These are phyloP conservation scores for Peronosclerospora sorghi DNA, from an alignment of 352 stramenopile genomes.

Conservation along the genomic window DNA sequence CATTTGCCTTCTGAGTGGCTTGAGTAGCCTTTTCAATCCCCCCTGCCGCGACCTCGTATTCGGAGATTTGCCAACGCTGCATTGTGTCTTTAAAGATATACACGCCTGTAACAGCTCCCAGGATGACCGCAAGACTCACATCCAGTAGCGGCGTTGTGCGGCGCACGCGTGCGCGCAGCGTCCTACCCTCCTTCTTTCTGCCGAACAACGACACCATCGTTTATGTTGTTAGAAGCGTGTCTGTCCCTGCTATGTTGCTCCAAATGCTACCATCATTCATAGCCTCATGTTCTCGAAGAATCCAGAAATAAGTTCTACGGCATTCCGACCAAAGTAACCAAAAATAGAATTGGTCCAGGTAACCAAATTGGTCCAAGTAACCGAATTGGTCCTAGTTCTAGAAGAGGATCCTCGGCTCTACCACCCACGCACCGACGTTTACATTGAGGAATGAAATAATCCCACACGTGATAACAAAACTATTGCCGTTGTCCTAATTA, in stretches of 20 bases:
- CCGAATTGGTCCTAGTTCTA: too few species aligned
- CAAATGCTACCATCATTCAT: slow-evolving; percentile 17
- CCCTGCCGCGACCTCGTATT: slow-evolving; percentile 16
- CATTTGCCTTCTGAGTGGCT: slow-evolving; percentile 4
- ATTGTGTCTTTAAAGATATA: slow-evolving; percentile 74
- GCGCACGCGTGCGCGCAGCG: slow-evolving; percentile 39
- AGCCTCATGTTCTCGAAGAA: slow-evolving; percentile 18
- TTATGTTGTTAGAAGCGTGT: background rate
- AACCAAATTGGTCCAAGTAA: background rate
- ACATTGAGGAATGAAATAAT: too few species aligned
- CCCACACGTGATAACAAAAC: too few species aligned
- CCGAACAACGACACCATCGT: slow-evolving; percentile 27
- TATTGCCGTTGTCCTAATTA: too few species aligned
- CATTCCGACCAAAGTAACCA: too few species aligned
- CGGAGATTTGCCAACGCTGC: slow-evolving; percentile 32
- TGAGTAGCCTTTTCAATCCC: slow-evolving; percentile 12
- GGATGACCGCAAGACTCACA: slow-evolving; percentile 34
- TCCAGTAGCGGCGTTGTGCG: slow-evolving; percentile 53
- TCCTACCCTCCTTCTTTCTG: slow-evolving; percentile 37
- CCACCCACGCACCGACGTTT: too few species aligned
- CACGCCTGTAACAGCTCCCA: slow-evolving; percentile 45
- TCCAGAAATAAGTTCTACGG: too few species aligned
- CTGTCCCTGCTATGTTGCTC: slow-evolving; percentile 1
- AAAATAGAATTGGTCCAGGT: background rate
- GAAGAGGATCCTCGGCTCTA: too few species aligned